Evolutionary conservation across 164 flowering plant genomes (phyloP), one percentile per base, ranked within the genome.

Genomic region (Chimonanthus salicifolius): DNA sequence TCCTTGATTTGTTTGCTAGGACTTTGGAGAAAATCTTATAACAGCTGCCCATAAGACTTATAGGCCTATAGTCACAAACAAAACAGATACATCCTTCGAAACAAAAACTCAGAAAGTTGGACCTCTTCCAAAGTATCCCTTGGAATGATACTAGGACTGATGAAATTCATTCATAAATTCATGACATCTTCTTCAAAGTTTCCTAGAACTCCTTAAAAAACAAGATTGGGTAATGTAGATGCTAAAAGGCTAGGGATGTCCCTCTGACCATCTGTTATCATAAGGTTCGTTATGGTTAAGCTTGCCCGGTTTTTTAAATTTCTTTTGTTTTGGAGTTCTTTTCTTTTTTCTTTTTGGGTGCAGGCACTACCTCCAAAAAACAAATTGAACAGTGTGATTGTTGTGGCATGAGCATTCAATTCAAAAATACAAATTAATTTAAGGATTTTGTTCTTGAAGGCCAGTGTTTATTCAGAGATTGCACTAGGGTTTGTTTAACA

Each of bases 331-430:
- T 45, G 68, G 33, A 33, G 33, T 33, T 33, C 33, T 33, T 33
- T 33, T 33, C 33, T 72, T 67, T 33, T 33, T 33, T 33, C 33
- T 72, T 67, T 66, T 43, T 76, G 18, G 74, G 45, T 76, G 80
- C 90, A 92, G 92, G 85, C 66, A 69, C 9, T 74, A 50, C 45
- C 48, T 77, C 74, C 70, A 67, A 82, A 82, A 76, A 82, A 71
- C 74, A 82, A 82, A 77, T 80, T 75, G 43, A 79, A 54, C 74
- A 71, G 3, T 93, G 97, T 83, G 87, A 80, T 47, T 13, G 90
- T 68, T 96, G 98, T 86, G 92, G 94, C 45, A 64, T 79, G 76
- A 78, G 66, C 74, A 78, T 88, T 76, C 89, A 92, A 63, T 74
- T 65, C 45, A 87, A 86, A 80, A 58, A 72, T 20, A 67, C 82